Evolutionary conservation across 2,329 filamentous ascomycete genomes (phyloP), one percentile per base, ranked within the genome.

Genomic region (Colletotrichum plurivorum): DNA sequence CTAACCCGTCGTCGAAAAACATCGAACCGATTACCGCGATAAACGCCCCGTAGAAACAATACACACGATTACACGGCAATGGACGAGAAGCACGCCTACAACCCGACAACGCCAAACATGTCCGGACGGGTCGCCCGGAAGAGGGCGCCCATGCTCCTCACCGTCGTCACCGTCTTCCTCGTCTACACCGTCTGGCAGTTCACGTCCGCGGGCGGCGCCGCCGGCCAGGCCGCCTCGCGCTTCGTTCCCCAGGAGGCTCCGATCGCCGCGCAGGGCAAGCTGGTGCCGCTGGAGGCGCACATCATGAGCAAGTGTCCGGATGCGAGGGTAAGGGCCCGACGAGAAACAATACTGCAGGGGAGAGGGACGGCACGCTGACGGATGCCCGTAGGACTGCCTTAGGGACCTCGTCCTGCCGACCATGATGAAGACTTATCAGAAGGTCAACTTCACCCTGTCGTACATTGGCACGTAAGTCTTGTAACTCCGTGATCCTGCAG

Each of bases 281-380:
- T 85, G 67, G 92, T 98, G 5, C 93, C 94, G 4, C 82, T 99
- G 2, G 96, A 99, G 79, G 93, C 94, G 64, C 95, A 98, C 79
- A 96, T 98, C 75, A 99, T 98, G 92, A 93, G 91, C 82, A 98
- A 98, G 85, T 99, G 96, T 76, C 95, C 95, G 0, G 96, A 99
- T 80, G 94, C 96, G 2, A 88, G 87, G 79, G 87, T 88, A 76
- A 12, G 81, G 39, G 36, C 22, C 49, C 12, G 2, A 3, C 18
- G 8, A 10, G n/a, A 16, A 3, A 8, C 15, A 12, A 36, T 8
- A 36, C 3, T 39, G 9, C 1, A n/a, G 39, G 13, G 31, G n/a
- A 61, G 18, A 6, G 3, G 9, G 16, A 49, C 22, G 25, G 43
- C 15, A 22, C 53, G 53, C 39, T 63, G n/a, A 66, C 22, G 27